Percentiles rank a stretch among this genome's conserved stretches.
phyloP scores from a whole-genome alignment of 371 early-diverging fungal genomes.

The Basidiobolus meristosporus region DNA sequence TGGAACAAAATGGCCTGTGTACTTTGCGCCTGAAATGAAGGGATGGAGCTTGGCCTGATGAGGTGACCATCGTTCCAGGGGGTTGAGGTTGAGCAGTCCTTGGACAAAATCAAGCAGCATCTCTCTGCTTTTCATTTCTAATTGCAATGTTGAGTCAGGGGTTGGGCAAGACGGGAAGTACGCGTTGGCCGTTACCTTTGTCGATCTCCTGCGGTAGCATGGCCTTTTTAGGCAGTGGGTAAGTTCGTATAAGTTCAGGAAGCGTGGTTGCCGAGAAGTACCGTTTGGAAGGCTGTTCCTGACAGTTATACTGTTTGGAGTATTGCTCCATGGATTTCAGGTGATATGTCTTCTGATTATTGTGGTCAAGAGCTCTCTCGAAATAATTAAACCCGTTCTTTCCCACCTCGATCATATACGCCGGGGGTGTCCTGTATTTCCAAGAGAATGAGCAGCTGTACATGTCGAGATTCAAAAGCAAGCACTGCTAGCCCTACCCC shows the following conservation, averaged over 20 bases:
- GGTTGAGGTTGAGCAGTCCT: conserved; percentile 74
- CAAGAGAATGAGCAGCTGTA: too few relatives aligned
- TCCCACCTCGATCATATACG: conserved; percentile 69
- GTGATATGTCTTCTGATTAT: conserved; percentile 27
- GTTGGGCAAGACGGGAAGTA: too few relatives aligned
- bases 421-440: conserved; percentile 57
- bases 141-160: neutral
- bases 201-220: conserved; percentile 39
- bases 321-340: conserved; percentile 74
- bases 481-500: conserved; percentile 39
- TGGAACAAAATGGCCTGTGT: conserved; percentile 29
- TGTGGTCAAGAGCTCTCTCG: conserved; percentile 6
- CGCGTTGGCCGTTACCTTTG: conserved; percentile 17
- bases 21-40: conserved; percentile 77
- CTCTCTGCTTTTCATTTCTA: conserved; percentile 41
- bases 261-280: conserved; percentile 64
- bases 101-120: conserved; percentile 74
- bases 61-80: conserved; percentile 84
- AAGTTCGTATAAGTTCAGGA: conserved; percentile 56
- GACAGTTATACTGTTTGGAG: conserved; percentile 39
- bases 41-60: conserved; percentile 85
- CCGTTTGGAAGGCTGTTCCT: conserved; percentile 69
- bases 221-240: conserved; percentile 50
- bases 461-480: too few relatives aligned
- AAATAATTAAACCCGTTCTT: conserved; percentile 60